Evolutionary conservation across 2,329 filamentous ascomycete species (phyloP).

Genomic region (Penicillium oxalicum): DNA sequence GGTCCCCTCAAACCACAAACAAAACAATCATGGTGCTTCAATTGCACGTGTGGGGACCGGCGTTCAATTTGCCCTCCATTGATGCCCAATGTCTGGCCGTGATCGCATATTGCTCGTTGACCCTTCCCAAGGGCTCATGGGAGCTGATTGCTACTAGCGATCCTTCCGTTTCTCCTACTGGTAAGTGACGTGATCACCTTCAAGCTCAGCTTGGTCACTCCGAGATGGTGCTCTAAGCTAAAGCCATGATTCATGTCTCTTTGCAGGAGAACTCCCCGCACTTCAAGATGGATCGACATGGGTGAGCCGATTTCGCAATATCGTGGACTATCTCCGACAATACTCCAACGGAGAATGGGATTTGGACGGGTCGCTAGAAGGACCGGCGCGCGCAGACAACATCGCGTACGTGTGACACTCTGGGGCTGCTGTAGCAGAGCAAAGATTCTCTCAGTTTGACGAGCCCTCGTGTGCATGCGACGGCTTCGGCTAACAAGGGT

Average conservation of each 20-base stretch:
- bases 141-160: constrained; percentile 68
- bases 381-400: constrained; percentile 43
- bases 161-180: constrained; percentile 62
- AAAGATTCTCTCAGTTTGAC: neutral
- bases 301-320: constrained; percentile 50
- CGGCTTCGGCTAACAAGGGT: constrained; percentile 3
- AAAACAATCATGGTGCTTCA: constrained; percentile 53
- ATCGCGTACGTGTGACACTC: constrained; percentile 39
- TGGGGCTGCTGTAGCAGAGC: constrained; percentile 1
- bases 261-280: constrained; percentile 51
- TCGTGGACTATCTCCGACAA: constrained; percentile 47
- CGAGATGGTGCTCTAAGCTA: constrained; percentile 2
- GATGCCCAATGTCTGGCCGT: constrained; percentile 84
- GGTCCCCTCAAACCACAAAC: constrained; percentile 6
- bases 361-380: constrained; percentile 41
- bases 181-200: constrained; percentile 46
- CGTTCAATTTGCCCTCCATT: constrained; percentile 82
- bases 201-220: neutral
- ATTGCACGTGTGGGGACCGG: constrained; percentile 85
- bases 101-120: constrained; percentile 67
- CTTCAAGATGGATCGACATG: constrained; percentile 50
- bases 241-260: constrained; percentile 3
- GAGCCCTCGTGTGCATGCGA: neutral
- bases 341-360: constrained; percentile 46
- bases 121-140: constrained; percentile 58